These are phyloP conservation scores for Aschersonia sp. DNA, from an alignment of 2,329 filamentous ascomycete species.

Conservation along the genomic window DNA sequence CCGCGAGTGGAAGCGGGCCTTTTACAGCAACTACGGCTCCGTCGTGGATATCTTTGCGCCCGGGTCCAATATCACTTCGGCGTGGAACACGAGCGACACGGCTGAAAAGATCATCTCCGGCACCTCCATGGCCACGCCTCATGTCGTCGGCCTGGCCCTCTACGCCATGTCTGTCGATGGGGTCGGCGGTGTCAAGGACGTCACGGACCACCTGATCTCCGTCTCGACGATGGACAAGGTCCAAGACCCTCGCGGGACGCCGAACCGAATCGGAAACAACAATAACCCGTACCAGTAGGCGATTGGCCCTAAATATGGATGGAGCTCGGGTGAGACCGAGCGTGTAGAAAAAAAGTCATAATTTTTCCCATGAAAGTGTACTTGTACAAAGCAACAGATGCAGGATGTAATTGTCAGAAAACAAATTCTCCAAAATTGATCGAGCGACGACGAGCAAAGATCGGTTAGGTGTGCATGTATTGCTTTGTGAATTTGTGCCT, in stretches of 20 bases:
- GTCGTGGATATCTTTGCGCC: slow-evolving; percentile 30
- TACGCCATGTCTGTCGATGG: slow-evolving; percentile 15
- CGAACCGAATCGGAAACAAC: slow-evolving; percentile 2
- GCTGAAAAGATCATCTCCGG: slow-evolving; percentile 26
- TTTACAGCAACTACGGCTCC: slow-evolving; percentile 30
- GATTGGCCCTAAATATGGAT: background rate
- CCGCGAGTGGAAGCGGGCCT: slow-evolving; percentile 15
- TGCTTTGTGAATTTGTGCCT: no score
- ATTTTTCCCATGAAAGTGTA: no score
- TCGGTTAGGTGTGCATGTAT: no score
- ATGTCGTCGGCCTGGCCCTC: slow-evolving; percentile 34
- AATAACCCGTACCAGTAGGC: background rate
- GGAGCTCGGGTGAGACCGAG: no score
- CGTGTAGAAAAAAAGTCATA: no score
- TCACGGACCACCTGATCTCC: background rate
- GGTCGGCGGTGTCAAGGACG: background rate
- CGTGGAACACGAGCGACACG: slow-evolving; percentile 16
- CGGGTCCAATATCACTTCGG: slow-evolving; percentile 24
- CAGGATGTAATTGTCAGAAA: no score
- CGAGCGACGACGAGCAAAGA: no score
- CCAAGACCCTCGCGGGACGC: background rate
- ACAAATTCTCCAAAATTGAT: no score
- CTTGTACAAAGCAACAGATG: no score
- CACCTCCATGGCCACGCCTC: slow-evolving; percentile 38
- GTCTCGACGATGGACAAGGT: slow-evolving; percentile 1